These are phyloP conservation scores for Fusarium cicatricum DNA, from an alignment of 2,329 filamentous ascomycete species.

Conservation along the genomic window DNA sequence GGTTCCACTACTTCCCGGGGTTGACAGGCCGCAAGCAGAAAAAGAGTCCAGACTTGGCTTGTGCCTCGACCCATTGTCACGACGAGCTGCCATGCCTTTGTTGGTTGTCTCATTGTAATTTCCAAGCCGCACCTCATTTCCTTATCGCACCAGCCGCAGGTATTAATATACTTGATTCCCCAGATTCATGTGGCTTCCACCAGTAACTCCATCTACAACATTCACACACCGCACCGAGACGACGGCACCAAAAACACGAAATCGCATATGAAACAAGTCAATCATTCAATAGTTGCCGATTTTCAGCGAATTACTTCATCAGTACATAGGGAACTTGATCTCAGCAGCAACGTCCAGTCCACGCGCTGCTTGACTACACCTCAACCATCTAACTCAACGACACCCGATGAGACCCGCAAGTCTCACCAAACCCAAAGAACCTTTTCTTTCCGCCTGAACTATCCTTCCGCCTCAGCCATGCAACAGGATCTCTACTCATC, in stretches of 20 bases:
- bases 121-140: slow-evolving; percentile 27
- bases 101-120: slow-evolving; percentile 29
- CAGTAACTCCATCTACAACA: background rate
- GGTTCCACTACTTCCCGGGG: background rate
- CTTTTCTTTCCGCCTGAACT: slow-evolving; percentile 26
- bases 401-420: slow-evolving; percentile 9
- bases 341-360: slow-evolving; percentile 17
- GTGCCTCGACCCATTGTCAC: slow-evolving; percentile 11
- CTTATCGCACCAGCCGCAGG: background rate
- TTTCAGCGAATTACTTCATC: slow-evolving; percentile 30
- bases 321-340: slow-evolving; percentile 34
- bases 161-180: slow-evolving; percentile 2
- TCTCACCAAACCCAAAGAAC: slow-evolving; percentile 16
- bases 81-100: slow-evolving; percentile 11
- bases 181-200: too few relatives aligned
- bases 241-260: too few relatives aligned
- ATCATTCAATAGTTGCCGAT: slow-evolving; percentile 17
- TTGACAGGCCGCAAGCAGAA: background rate
- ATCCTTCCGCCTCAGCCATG: slow-evolving; percentile 17
- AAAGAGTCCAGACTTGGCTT: slow-evolving; percentile 1
- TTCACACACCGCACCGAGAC: background rate
- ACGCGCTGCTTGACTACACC: slow-evolving; percentile 31
- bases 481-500: slow-evolving; percentile 27
- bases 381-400: slow-evolving; percentile 8
- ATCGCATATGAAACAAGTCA: background rate